Conservation (phyloP, 1,284 basidiomycete species). For the Tremellales sp. region DNA sequence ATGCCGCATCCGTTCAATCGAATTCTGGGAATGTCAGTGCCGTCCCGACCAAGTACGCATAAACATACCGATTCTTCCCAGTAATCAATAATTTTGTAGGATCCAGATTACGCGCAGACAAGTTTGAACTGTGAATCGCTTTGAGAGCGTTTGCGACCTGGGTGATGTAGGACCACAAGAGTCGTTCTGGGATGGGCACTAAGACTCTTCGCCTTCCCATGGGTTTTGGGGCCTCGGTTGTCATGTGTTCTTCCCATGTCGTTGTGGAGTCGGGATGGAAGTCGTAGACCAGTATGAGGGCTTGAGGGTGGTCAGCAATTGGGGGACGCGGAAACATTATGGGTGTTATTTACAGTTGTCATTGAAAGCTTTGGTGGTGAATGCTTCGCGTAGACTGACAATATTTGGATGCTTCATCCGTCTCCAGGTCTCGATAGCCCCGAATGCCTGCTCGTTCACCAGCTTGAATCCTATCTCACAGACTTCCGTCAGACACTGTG, state of each 20-base stretch:
- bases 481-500: slow-evolving; percentile 13
- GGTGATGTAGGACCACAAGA: slow-evolving; percentile 89
- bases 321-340: not conserved
- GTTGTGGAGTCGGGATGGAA: slow-evolving; percentile 85
- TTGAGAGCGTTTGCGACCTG: slow-evolving; percentile 87
- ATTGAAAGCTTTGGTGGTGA: slow-evolving; percentile 89
- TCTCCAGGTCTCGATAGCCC: slow-evolving; percentile 81
- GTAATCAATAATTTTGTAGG: slow-evolving; percentile 84
- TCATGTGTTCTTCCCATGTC: slow-evolving; percentile 64
- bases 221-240: slow-evolving; percentile 33
- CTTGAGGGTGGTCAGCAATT: slow-evolving; percentile 50
- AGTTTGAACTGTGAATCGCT: slow-evolving; percentile 73
- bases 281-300: slow-evolving; percentile 87
- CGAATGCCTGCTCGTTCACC: slow-evolving; percentile 74
- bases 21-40: slow-evolving; percentile 53
- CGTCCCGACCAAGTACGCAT: not conserved
- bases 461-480: slow-evolving; percentile 68
- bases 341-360: slow-evolving; percentile 69
- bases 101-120: slow-evolving; percentile 81
- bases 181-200: slow-evolving; percentile 66
- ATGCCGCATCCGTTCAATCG: slow-evolving; percentile 78
- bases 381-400: slow-evolving; percentile 82
- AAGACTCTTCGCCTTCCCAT: slow-evolving; percentile 23
- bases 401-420: slow-evolving; percentile 82
- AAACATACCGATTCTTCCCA: slow-evolving; percentile 72